Percentiles rank a stretch among this genome's conserved stretches.
These are phyloP conservation scores for Cryphonectria carpinicola DNA, from an alignment of 2,329 filamentous ascomycete genomes.

Conservation along the genomic window DNA sequence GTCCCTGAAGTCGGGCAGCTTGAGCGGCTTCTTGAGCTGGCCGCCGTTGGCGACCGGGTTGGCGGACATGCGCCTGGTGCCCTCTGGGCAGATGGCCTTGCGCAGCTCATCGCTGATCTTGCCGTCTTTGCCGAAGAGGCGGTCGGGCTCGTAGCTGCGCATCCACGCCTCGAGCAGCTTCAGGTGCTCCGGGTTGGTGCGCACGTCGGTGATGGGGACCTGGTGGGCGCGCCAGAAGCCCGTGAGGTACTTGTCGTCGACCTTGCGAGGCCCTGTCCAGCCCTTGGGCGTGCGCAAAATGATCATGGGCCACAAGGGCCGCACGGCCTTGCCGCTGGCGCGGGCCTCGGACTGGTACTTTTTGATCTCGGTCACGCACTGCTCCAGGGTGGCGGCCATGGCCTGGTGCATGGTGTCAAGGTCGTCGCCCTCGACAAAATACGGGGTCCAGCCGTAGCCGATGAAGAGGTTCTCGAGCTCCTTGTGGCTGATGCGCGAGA, in stretches of 20 bases:
- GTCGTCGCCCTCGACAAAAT: constrained; percentile 79
- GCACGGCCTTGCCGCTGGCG: constrained; percentile 68
- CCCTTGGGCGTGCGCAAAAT: constrained; percentile 78
- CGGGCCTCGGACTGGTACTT: constrained; percentile 73
- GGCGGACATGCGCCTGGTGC: constrained; percentile 73
- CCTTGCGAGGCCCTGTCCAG: constrained; percentile 75
- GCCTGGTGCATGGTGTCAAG: constrained; percentile 78
- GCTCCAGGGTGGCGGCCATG: constrained; percentile 77
- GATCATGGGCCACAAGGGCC: constrained; percentile 79
- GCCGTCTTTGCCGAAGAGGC: constrained; percentile 68
- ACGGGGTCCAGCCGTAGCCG: constrained; percentile 79
- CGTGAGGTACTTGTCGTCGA: constrained; percentile 71
- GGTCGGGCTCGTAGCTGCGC: constrained; percentile 74
- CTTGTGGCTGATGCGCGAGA: constrained; percentile 74
- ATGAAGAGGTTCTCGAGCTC: constrained; percentile 71
- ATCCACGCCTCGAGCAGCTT: constrained; percentile 76
- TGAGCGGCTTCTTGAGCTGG: constrained; percentile 66
- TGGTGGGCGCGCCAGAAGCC: constrained; percentile 83
- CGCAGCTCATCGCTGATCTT: constrained; percentile 65
- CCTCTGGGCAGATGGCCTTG: constrained; percentile 63
- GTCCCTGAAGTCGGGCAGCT: constrained; percentile 70
- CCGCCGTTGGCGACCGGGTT: constrained; percentile 79
- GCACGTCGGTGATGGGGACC: constrained; percentile 73
- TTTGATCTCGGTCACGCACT: constrained; percentile 71
- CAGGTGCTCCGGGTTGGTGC: constrained; percentile 66